phyloP scores from a whole-genome alignment of 2,329 filamentous ascomycete species.

The Fusarium sulawesiense region DNA sequence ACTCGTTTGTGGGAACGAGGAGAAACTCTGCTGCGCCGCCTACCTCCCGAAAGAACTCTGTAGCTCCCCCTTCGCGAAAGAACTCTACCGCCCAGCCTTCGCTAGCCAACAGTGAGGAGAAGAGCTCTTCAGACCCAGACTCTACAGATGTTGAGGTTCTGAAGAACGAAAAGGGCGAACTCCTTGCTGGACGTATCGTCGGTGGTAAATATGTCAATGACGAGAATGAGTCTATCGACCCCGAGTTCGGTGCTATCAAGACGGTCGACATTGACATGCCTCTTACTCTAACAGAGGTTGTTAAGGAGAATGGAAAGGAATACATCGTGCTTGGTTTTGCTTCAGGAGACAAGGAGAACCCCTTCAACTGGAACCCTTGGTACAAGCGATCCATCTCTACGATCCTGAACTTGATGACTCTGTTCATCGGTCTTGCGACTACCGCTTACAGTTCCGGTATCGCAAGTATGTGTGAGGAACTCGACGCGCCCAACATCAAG shows the following conservation, averaged over 20 bases:
- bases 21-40: constrained; percentile 10
- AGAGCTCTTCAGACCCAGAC: constrained; percentile 29
- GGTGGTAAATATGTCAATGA: constrained; percentile 38
- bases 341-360: constrained; percentile 39
- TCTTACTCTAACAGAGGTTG: constrained; percentile 32
- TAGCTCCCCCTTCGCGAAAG: constrained; percentile 23
- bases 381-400: constrained; percentile 41
- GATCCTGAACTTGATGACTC: constrained; percentile 40
- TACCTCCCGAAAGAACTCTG: constrained; percentile 22
- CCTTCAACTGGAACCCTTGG: constrained; percentile 42
- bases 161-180: constrained; percentile 32
- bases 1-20: constrained; percentile 33
- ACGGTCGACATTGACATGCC: constrained; percentile 39
- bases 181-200: constrained; percentile 32
- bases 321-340: constrained; percentile 40
- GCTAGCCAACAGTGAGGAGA: constrained; percentile 10
- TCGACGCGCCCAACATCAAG: constrained; percentile 35
- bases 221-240: constrained; percentile 26
- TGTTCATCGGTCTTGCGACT: constrained; percentile 39
- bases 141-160: constrained; percentile 28
- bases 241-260: constrained; percentile 35
- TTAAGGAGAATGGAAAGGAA: constrained; percentile 35
- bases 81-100: constrained; percentile 15
- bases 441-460: constrained; percentile 41
- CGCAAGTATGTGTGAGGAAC: constrained; percentile 29